Evolutionary conservation across 176 grass and related monocot genomes (phyloP).

Genomic region (Ensete ventricosum): DNA sequence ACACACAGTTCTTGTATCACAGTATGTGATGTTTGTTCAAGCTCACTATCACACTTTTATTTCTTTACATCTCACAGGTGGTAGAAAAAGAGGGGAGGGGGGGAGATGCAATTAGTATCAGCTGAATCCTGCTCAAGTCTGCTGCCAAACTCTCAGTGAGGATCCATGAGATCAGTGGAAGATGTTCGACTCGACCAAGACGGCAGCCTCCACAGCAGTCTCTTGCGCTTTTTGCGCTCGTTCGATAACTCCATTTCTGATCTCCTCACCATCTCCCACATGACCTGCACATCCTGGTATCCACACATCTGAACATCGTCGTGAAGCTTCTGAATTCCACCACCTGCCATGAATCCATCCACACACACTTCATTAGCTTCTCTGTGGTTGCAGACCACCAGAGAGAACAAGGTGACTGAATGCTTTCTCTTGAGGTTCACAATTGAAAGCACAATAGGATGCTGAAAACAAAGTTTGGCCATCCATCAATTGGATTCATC

Average conservation of each 20-base stretch:
- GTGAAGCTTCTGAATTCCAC: constrained; percentile 1
- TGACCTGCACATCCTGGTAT: constrained; percentile 12
- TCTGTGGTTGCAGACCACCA: too few relatives aligned
- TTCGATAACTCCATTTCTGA: not conserved
- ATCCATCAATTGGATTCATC: too few relatives aligned
- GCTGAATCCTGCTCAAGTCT: not conserved
- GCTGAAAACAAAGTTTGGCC: too few relatives aligned
- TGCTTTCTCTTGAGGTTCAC: too few relatives aligned
- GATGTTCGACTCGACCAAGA: not conserved
- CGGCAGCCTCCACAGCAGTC: not conserved
- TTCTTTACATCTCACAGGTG: not conserved
- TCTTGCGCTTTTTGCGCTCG: not conserved
- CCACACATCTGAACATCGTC: constrained; percentile 12
- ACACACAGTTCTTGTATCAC: too few relatives aligned
- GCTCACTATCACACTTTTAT: not conserved
- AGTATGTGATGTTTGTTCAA: not conserved
- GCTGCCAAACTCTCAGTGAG: not conserved
- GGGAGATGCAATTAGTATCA: not conserved
- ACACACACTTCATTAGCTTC: too few relatives aligned
- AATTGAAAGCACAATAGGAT: too few relatives aligned
- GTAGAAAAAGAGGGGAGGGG: too few relatives aligned
- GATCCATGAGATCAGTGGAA: not conserved
- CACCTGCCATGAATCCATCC: not conserved
- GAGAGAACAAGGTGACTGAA: not conserved
- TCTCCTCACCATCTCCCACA: constrained; percentile 8